Conservation (phyloP, 1,284 basidiomycete genomes). For the Trichosporon faecale region DNA sequence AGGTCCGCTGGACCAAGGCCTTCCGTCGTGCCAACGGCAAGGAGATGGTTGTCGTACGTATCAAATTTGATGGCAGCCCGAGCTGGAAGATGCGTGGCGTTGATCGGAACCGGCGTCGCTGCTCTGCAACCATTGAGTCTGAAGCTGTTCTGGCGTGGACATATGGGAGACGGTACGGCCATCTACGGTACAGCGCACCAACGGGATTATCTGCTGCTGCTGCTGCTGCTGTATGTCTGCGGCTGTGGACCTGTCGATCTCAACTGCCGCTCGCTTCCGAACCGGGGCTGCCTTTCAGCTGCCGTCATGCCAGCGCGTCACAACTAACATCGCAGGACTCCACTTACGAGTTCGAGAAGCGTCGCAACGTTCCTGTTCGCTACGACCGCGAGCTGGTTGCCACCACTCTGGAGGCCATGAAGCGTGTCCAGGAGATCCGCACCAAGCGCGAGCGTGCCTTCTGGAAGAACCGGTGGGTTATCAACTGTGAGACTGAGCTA, state of each 20-base stretch:
- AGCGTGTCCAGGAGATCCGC: slow-evolving; percentile 90
- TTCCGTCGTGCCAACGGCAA: slow-evolving; percentile 98
- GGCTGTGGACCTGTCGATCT: too few species aligned
- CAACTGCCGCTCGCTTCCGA: not conserved
- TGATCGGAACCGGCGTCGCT: not conserved
- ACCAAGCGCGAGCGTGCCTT: slow-evolving; percentile 89
- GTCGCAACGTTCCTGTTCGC: slow-evolving; percentile 93
- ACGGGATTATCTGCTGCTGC: too few species aligned
- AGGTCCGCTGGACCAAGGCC: slow-evolving; percentile 99
- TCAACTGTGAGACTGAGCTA: not conserved
- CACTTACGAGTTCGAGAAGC: slow-evolving; percentile 98
- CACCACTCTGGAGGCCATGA: slow-evolving; percentile 97
- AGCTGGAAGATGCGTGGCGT: not conserved
- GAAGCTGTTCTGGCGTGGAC: too few species aligned
- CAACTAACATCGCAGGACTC: slow-evolving; percentile 66
- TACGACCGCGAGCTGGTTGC: slow-evolving; percentile 93
- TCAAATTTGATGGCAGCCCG: not conserved
- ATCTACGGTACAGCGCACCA: too few species aligned
- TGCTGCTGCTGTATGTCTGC: too few species aligned
- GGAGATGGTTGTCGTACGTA: slow-evolving; percentile 95
- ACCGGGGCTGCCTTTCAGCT: not conserved
- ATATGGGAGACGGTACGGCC: too few species aligned
- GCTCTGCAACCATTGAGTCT: not conserved
- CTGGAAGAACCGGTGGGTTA: slow-evolving; percentile 81
- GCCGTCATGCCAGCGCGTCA: not conserved